Evolutionary conservation across 148 eudicot genomes (phyloP).

Genomic region (Rhododendron simsii): DNA sequence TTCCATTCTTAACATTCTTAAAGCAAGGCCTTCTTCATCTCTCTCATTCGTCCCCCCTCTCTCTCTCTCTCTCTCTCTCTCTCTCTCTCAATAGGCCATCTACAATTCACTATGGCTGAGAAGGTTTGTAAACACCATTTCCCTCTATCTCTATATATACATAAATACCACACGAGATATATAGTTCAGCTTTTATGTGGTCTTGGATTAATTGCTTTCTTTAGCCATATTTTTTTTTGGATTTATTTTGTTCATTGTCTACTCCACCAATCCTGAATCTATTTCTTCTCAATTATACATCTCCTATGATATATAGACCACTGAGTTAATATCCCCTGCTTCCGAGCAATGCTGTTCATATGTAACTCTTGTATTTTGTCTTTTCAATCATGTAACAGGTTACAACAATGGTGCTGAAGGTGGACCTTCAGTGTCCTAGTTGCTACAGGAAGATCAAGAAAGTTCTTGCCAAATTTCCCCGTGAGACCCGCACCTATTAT

Average conservation of each 20-base stretch:
- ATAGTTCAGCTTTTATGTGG: neutral
- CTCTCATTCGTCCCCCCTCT: neutral
- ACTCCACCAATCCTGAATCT: neutral
- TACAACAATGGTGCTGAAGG: constrained; percentile 64
- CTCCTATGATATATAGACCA: neutral
- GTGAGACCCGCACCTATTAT: constrained; percentile 35
- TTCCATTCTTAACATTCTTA: neutral
- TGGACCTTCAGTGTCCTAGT: constrained; percentile 64
- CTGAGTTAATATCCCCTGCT: neutral
- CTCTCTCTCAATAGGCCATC: neutral
- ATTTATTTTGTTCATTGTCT: neutral
- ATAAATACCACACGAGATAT: neutral
- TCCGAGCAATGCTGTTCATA: neutral
- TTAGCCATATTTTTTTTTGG: neutral
- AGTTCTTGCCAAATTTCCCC: constrained; percentile 62
- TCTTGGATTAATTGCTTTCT: neutral
- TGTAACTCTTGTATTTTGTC: neutral
- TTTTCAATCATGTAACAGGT: constrained; percentile 26
- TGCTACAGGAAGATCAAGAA: constrained; percentile 80
- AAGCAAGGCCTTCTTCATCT: neutral
- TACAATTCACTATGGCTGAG: neutral
- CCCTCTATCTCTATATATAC: neutral
- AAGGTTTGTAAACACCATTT: constrained; percentile 4
- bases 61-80: neutral
- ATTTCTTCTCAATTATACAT: neutral